Percentiles rank a stretch among this genome's conserved stretches.
These are phyloP conservation scores for Chondrus crispus DNA, from an alignment of 23 red algal species.

Conservation along the genomic window DNA sequence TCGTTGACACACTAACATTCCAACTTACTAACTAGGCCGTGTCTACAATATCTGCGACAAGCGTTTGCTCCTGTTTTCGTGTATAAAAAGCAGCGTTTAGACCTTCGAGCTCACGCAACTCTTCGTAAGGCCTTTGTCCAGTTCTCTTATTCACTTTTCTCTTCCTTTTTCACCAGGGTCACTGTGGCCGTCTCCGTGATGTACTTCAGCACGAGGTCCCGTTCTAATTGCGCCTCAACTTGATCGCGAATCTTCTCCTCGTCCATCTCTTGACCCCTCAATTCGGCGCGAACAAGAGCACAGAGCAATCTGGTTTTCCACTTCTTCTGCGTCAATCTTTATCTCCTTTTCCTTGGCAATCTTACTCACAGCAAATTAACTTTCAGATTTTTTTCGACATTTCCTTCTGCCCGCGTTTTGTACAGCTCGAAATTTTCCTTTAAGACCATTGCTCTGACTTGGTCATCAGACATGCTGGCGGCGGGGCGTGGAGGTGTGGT, in stretches of 20 bases:
- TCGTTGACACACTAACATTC: no score
- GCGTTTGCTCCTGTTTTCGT: no score
- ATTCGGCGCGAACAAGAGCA: slow-evolving; percentile 54
- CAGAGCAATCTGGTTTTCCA: slow-evolving; percentile 76
- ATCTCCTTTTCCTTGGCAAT: slow-evolving; percentile 72
- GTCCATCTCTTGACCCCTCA: slow-evolving; percentile 66
- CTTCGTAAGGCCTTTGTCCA: no score
- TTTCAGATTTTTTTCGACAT: slow-evolving; percentile 75
- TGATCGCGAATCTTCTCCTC: slow-evolving; percentile 68
- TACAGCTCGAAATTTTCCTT: slow-evolving; percentile 96
- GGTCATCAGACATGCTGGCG: slow-evolving; percentile 84
- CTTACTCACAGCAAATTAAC: slow-evolving; percentile 74
- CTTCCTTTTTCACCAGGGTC: slow-evolving; percentile 28
- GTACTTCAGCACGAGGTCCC: slow-evolving; percentile 53
- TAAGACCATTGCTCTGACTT: slow-evolving; percentile 86
- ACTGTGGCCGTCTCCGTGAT: slow-evolving; percentile 66
- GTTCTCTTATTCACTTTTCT: no score
- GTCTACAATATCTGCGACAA: no score
- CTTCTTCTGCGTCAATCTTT: slow-evolving; percentile 18
- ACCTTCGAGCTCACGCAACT: no score
- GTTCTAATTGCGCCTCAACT: slow-evolving; percentile 66
- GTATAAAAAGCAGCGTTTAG: no score
- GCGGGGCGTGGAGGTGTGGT: no score
- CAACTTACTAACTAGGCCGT: no score
- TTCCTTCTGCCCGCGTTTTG: slow-evolving; percentile 59